These are phyloP conservation scores for Ammopiptanthus mongolicus DNA, from an alignment of 306 rosid species.

Conservation along the genomic window DNA sequence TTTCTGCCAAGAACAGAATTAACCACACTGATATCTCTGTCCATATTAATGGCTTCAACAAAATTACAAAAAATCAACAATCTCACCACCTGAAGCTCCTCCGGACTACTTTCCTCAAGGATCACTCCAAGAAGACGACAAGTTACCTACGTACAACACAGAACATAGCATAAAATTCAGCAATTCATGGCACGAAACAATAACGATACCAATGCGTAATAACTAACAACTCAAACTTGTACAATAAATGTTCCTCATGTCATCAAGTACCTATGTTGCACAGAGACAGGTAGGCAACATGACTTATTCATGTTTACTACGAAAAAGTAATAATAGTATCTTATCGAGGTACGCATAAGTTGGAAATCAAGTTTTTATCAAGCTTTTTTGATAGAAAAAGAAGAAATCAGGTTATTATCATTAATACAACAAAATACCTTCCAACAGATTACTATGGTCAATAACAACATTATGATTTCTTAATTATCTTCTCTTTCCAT, in stretches of 20 bases:
- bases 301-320: neutral
- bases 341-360: neutral
- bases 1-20: conserved; percentile 47
- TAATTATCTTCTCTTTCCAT: neutral
- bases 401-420: too few relatives aligned
- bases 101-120: conserved; percentile 63
- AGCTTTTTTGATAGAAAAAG: too few relatives aligned
- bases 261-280: neutral
- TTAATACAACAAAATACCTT: neutral
- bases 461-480: neutral
- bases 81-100: conserved; percentile 70
- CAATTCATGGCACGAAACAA: neutral
- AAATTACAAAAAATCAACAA: conserved; percentile 9
- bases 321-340: neutral
- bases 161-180: neutral
- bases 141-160: conserved; percentile 49
- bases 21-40: conserved; percentile 6
- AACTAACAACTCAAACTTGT: neutral
- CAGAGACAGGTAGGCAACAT: neutral
- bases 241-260: neutral
- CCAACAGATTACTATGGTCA: neutral
- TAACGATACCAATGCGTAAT: neutral
- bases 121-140: conserved; percentile 74
- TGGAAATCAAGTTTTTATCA: neutral
- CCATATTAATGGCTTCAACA: conserved; percentile 1